Conservation (phyloP, 2,329 filamentous ascomycete genomes). For the Arthrobotrys iridis region DNA sequence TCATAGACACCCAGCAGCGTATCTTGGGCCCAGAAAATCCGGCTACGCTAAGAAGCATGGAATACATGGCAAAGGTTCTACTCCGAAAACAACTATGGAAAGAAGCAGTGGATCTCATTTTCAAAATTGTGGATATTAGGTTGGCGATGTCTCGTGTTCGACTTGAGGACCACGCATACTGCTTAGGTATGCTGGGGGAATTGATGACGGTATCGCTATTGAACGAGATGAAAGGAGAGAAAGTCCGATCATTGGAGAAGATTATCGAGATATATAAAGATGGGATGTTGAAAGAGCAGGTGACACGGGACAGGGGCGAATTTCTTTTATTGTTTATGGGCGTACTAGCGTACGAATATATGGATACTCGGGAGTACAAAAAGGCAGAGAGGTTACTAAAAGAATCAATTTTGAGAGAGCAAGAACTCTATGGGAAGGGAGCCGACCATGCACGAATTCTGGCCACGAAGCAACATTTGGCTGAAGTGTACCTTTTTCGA, state of each 20-base stretch:
- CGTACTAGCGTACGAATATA: background rate
- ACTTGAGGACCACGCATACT: background rate
- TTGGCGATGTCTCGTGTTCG: background rate
- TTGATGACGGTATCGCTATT: background rate
- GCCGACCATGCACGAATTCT: background rate
- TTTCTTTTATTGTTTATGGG: background rate
- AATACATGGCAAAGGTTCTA: background rate
- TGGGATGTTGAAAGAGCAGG: too few species aligned
- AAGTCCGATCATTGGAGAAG: background rate
- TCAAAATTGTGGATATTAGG: background rate
- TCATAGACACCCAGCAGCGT: background rate
- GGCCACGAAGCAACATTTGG: background rate
- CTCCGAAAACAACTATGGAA: background rate
- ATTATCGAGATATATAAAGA: background rate
- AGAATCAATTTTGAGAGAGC: background rate
- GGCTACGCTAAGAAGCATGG: background rate
- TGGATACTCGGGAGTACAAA: background rate
- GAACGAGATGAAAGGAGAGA: background rate
- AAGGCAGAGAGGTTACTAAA: background rate
- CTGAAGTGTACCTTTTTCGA: background rate
- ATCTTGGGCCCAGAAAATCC: background rate
- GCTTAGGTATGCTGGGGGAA: background rate
- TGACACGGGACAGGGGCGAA: background rate
- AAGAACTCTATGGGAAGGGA: background rate
- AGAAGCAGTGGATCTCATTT: background rate